Conservation (phyloP, 2,329 filamentous ascomycete genomes). For the Epichloe coenophiala region DNA sequence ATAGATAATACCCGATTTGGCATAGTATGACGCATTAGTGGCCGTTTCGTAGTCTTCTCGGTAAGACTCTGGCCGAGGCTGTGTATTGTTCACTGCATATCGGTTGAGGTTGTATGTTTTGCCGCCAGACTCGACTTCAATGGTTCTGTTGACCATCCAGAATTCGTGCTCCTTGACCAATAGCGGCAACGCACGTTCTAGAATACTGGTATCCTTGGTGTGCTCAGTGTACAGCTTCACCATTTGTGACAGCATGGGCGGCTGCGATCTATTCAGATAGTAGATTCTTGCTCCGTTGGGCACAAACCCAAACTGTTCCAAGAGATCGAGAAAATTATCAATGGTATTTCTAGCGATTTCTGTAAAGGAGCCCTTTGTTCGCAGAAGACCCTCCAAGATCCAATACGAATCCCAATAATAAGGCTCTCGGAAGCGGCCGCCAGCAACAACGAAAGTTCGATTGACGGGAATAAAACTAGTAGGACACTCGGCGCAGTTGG, state of each 20-base stretch:
- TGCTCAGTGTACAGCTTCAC: conserved; percentile 49
- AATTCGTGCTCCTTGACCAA: conserved; percentile 51
- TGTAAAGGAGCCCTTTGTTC: conserved; percentile 49
- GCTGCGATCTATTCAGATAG: conserved; percentile 56
- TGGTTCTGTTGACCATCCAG: conserved; percentile 46
- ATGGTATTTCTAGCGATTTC: conserved; percentile 53
- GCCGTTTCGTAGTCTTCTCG: conserved; percentile 51
- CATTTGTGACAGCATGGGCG: conserved; percentile 53
- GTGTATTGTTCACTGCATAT: conserved; percentile 48
- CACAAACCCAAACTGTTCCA: conserved; percentile 51
- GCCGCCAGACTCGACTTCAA: conserved; percentile 32
- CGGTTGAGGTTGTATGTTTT: conserved; percentile 41
- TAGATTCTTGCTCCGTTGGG: conserved; percentile 56
- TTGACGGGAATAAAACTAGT: conserved; percentile 54
- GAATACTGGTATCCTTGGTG: conserved; percentile 47
- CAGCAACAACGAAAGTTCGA: conserved; percentile 56
- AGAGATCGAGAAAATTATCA: conserved; percentile 55
- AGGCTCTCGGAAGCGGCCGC: conserved; percentile 56
- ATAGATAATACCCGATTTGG: conserved; percentile 43
- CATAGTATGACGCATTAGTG: conserved; percentile 51
- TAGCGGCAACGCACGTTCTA: conserved; percentile 47
- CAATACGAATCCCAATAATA: conserved; percentile 63
- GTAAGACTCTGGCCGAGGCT: conserved; percentile 55
- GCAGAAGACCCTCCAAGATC: conserved; percentile 52
- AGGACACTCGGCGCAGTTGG: conserved; percentile 44